phyloP scores from a whole-genome alignment of 495 filamentous ascomycete species.

The Coniosporium apollinis region DNA sequence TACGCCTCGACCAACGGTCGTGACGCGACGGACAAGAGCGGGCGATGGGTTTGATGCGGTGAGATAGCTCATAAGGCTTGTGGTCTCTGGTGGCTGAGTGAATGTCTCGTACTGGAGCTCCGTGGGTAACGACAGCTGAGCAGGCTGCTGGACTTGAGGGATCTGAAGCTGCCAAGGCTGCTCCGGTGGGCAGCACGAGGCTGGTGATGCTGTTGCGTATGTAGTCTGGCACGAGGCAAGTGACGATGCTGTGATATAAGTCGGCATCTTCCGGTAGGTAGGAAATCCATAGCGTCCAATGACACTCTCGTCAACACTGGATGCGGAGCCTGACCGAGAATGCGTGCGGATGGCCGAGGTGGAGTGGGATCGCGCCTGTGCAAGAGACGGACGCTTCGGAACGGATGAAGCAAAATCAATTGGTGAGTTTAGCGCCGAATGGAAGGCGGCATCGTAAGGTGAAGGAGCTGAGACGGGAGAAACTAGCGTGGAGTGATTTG shows the following conservation, averaged over 20 bases:
- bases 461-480: constrained; percentile 34
- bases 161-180: too few species aligned
- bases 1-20: constrained; percentile 48
- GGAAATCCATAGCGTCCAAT: constrained; percentile 60
- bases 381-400: constrained; percentile 29
- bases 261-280: constrained; percentile 61
- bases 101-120: constrained; percentile 25
- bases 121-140: constrained; percentile 17
- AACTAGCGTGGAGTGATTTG: constrained; percentile 37
- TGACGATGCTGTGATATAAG: constrained; percentile 49
- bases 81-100: constrained; percentile 30
- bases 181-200: too few species aligned
- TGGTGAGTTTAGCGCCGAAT: constrained; percentile 46
- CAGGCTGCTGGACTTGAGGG: constrained; percentile 9
- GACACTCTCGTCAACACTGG: constrained; percentile 47
- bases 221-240: too few species aligned
- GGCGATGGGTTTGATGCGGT: constrained; percentile 65
- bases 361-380: constrained; percentile 36
- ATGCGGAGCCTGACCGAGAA: constrained; percentile 34
- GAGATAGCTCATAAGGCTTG: constrained; percentile 60
- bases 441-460: constrained; percentile 21
- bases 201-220: too few species aligned
- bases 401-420: constrained; percentile 38
- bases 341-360: constrained; percentile 33
- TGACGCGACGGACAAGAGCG: constrained; percentile 64